Evolutionary conservation across 176 grass and related monocot genomes (phyloP).

Genomic region (Oryza punctata): DNA sequence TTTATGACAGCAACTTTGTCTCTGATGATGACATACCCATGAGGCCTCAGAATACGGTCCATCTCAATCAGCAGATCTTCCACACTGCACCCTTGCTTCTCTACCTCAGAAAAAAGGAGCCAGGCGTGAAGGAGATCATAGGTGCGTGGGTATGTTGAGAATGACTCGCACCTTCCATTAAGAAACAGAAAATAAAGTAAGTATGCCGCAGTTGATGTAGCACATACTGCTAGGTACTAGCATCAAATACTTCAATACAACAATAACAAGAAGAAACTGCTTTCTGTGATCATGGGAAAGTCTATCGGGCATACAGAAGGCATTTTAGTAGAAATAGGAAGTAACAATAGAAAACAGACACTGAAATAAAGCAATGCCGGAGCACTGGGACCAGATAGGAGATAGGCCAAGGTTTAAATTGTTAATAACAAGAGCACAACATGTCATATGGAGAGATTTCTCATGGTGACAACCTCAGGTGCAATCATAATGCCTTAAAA

Average conservation of each 20-base stretch:
- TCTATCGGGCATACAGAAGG: neutral
- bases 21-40: slow-evolving; percentile 65
- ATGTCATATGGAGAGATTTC: neutral
- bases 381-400: neutral
- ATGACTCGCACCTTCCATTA: slow-evolving; percentile 74
- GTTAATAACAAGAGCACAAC: neutral
- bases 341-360: neutral
- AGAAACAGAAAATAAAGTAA: neutral
- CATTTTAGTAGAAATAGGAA: neutral
- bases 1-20: slow-evolving; percentile 52
- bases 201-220: neutral
- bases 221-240: neutral
- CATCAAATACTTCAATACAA: neutral
- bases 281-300: neutral
- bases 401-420: neutral
- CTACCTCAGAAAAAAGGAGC: slow-evolving; percentile 60
- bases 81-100: slow-evolving; percentile 63
- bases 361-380: neutral
- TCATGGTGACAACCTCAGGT: neutral
- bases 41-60: slow-evolving; percentile 70
- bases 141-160: slow-evolving; percentile 74
- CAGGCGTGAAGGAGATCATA: slow-evolving; percentile 74
- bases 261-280: neutral
- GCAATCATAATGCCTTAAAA: neutral
- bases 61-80: slow-evolving; percentile 87